These are phyloP conservation scores for Neonectria ditissima DNA, from an alignment of 2,329 filamentous ascomycete genomes.

Conservation along the genomic window DNA sequence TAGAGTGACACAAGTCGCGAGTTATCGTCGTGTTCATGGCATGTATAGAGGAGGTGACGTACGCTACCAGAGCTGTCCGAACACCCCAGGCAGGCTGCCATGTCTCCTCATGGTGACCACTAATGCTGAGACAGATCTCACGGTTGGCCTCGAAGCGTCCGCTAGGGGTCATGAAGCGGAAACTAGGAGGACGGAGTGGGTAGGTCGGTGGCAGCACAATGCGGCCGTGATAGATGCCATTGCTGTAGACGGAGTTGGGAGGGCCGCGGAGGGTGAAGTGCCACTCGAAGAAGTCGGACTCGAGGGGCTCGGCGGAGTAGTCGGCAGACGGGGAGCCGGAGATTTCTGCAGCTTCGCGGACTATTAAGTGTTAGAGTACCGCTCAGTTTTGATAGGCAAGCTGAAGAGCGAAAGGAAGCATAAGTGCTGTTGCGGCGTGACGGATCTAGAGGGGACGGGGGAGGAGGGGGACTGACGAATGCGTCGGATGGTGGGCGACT, in stretches of 20 bases:
- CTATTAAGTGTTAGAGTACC: conserved; percentile 53
- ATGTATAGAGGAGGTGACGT: conserved; percentile 56
- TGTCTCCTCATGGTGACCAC: conserved; percentile 95
- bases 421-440: neutral
- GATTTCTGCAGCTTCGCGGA: conserved; percentile 92
- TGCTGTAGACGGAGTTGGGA: conserved; percentile 80
- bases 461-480: conserved; percentile 77
- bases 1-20: neutral
- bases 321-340: conserved; percentile 83
- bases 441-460: conserved; percentile 12
- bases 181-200: conserved; percentile 91
- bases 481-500: conserved; percentile 85
- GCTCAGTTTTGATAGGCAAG: neutral
- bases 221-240: conserved; percentile 93
- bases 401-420: neutral
- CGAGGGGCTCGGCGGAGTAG: conserved; percentile 86
- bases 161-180: conserved; percentile 92
- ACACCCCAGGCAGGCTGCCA: conserved; percentile 99
- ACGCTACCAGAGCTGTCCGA: conserved; percentile 82
- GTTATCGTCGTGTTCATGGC: neutral
- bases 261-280: conserved; percentile 97
- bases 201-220: conserved; percentile 92
- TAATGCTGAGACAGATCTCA: conserved; percentile 95
- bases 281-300: conserved; percentile 96
- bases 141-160: conserved; percentile 96